Evolutionary conservation across 805 yeast genomes (phyloP), one percentile per base, ranked within the genome.

Genomic region (Yarrowia keelungensis): DNA sequence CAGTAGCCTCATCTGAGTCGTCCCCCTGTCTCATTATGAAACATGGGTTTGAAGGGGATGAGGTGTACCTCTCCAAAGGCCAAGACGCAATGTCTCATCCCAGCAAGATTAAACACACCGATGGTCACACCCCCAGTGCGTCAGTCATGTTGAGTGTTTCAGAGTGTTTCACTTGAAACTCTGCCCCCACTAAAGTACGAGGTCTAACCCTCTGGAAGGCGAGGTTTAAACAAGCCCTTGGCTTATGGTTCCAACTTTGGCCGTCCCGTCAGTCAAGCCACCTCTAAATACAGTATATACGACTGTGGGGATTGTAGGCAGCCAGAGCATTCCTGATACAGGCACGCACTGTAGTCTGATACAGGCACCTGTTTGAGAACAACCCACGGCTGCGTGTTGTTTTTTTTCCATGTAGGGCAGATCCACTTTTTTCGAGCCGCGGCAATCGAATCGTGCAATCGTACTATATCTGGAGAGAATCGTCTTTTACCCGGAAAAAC

Each of bases 61-160:
- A 45, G 49, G 49, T 16, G 32, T 26, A 26, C 32, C 32, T 26
- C 32, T 26, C 32, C 32, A 26, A 26, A 26, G 32, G 59, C 59
- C 59, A 53, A 53, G 59, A 53, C 45, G 32, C 59, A 38, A 53
- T 53, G 59, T 53, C 59, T 53, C 35, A 53, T 19, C 26, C n/a
- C 45, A 53, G 59, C 59, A 19, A 22, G 35, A 38, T 53, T 53
- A 53, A 53, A 53, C 59, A 53, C 45, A 38, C 45, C 35, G 59
- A 53, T 39, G 59, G 59, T 53, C 59, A 53, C 59, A 53, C 45
- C 36, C 36, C 59, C 45, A 53, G 59, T 53, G 59, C 59, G 45
- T 53, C 59, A n/a, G 4, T 10, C 59, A 53, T 53, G 59, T 53
- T 53, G 59, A 53, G 35, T 53, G 59, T 53, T 53, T 53, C 59